These are phyloP conservation scores for Oxyria digyna DNA, from an alignment of 148 eudicot genomes.

Conservation along the genomic window DNA sequence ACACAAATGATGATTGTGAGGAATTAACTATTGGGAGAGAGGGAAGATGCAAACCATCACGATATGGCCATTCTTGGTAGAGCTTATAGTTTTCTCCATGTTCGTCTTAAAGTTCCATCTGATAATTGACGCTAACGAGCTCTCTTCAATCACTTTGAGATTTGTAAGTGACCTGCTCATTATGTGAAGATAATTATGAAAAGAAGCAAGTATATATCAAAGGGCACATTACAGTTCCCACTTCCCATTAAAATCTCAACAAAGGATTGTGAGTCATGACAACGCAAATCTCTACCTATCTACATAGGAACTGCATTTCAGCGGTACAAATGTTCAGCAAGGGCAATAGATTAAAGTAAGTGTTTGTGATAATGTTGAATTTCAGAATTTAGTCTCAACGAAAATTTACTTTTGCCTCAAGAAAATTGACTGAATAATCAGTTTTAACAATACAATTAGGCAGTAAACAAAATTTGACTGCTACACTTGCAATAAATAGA, in stretches of 20 bases:
- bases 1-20: not conserved
- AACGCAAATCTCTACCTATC: not conserved
- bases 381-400: not conserved
- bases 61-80: slow-evolving; percentile 59
- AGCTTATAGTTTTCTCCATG: slow-evolving; percentile 70
- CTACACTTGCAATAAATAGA: not conserved
- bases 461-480: not conserved
- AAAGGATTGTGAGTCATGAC: not conserved
- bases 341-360: not conserved
- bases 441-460: not conserved
- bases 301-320: not conserved
- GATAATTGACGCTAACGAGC: slow-evolving; percentile 53
- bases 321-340: not conserved
- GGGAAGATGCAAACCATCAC: slow-evolving; percentile 51
- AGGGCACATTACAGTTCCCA: not conserved
- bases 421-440: not conserved
- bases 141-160: slow-evolving; percentile 50
- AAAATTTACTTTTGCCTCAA: not conserved
- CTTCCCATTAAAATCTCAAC: not conserved
- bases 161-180: slow-evolving; percentile 66
- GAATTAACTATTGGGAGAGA: not conserved
- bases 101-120: slow-evolving; percentile 81
- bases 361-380: not conserved
- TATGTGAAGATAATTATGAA: not conserved
- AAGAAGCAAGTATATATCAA: not conserved